These are phyloP conservation scores for Epichloe sp. DNA, from an alignment of 2,329 filamentous ascomycete species.

Conservation along the genomic window DNA sequence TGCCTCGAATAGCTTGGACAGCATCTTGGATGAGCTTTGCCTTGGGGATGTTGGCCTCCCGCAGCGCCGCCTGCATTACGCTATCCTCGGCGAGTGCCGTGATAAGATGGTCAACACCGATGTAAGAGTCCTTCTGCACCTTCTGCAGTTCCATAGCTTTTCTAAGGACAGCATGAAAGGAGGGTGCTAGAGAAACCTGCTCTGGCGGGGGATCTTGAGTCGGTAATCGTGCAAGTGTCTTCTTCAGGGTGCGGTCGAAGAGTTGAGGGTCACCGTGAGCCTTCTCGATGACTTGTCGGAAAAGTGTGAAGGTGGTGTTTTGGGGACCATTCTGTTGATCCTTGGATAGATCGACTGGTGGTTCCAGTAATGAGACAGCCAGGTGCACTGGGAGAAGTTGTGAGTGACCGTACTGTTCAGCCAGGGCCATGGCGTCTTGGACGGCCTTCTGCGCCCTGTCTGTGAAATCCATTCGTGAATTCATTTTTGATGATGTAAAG, in stretches of 20 bases:
- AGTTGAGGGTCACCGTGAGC: slow-evolving; percentile 86
- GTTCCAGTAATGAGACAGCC: slow-evolving; percentile 68
- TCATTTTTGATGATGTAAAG: slow-evolving; percentile 37
- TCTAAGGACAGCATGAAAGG: slow-evolving; percentile 70
- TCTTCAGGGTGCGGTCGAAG: slow-evolving; percentile 83
- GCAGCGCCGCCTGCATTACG: slow-evolving; percentile 58
- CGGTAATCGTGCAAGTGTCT: slow-evolving; percentile 75
- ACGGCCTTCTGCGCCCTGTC: slow-evolving; percentile 85
- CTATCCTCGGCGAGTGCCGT: slow-evolving; percentile 69
- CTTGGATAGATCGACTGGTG: slow-evolving; percentile 61
- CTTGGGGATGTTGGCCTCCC: slow-evolving; percentile 84
- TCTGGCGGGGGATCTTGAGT: slow-evolving; percentile 97
- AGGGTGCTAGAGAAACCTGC: slow-evolving; percentile 66
- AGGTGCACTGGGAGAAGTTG: slow-evolving; percentile 86
- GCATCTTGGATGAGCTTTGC: slow-evolving; percentile 80
- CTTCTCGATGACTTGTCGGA: slow-evolving; percentile 86
- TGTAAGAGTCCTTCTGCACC: slow-evolving; percentile 92
- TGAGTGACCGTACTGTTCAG: slow-evolving; percentile 80
- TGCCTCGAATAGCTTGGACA: slow-evolving; percentile 84
- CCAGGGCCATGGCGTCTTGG: slow-evolving; percentile 74
- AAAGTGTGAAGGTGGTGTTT: slow-evolving; percentile 56
- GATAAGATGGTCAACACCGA: slow-evolving; percentile 92
- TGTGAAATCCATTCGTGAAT: slow-evolving; percentile 78
- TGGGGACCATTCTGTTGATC: slow-evolving; percentile 69
- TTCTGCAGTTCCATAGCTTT: slow-evolving; percentile 83